Base-by-base conservation (phyloP, 2,329 filamentous ascomycete genomes). In the Metarhizium robertsii region DNA sequence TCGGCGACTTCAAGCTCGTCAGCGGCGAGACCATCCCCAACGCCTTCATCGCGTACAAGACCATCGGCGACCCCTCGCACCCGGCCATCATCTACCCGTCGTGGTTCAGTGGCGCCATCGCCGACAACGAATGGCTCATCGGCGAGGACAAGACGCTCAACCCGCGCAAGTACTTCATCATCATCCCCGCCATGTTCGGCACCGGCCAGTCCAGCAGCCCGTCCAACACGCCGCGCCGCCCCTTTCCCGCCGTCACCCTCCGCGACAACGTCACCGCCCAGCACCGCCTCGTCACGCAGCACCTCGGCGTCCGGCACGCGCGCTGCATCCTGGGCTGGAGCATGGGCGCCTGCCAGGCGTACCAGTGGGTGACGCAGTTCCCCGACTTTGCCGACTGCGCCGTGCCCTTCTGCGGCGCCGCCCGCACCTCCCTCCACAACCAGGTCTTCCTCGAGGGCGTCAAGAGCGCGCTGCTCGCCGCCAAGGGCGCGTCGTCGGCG, bases 1-100 rank as follows among this genome's bases (percentile, higher is more conserved):
- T 89, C 0, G 86, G 85, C 18, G 78, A 87, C 68, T 88, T 86
- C 73, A 71, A 78, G 58, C 79, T 92, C 2, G 80, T 86, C 63
- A 83, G 78, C 30, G 86, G 86, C 43, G 75, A 74, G n/a, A 75
- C 71, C 6, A 76, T 92, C 18, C 75, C 79, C 2, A 68, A 80
- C 61, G 88, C 88, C 1, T 79, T 81, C 63, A 82, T 92, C 54
- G 86, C 87, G 16, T 92, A 89, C 75, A 90, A 87, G 69, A 89
- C 87, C 0, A 86, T 87, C 61, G 88, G 88, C 20, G 74, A 84
- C 55, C 66, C 79, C 0, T 77, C 73, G 0, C 75, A 72, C 6
- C 87, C 87, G 7, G 83, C 83, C 2, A 80, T 92, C 56, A 79
- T 92, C 58, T 92, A 92, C 64, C 88, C 88, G 2, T 84, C 84